Conservation (phyloP, 331 rosid species). For the Ulmus americana region DNA sequence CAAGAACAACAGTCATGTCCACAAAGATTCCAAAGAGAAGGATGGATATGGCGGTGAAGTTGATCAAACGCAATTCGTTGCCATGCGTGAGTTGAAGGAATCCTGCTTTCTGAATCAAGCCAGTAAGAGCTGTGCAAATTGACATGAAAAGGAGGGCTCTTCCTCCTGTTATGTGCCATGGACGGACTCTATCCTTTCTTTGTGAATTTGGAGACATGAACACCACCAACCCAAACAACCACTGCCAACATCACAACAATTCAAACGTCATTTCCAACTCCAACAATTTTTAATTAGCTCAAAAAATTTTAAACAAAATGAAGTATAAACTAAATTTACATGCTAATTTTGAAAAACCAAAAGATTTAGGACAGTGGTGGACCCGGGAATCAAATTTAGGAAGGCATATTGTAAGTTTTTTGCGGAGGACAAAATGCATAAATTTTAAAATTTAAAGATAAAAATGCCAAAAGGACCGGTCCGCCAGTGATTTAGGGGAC, state of each 20-base stretch:
- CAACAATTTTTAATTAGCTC: neutral
- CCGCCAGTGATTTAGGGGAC: no score
- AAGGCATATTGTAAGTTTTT: no score
- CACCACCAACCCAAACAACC: slow-evolving; percentile 51
- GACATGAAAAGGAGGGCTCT: slow-evolving; percentile 58
- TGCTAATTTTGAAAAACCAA: no score
- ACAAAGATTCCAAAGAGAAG: slow-evolving; percentile 72
- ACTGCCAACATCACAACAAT: slow-evolving; percentile 33
- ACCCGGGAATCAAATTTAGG: no score
- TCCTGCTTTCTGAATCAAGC: slow-evolving; percentile 52
- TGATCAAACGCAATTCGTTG: slow-evolving; percentile 38
- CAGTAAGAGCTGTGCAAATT: slow-evolving; percentile 66
- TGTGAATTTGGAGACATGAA: slow-evolving; percentile 36
- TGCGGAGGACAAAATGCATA: no score
- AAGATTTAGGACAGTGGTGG: no score
- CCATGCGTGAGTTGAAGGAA: slow-evolving; percentile 11
- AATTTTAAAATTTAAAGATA: no score
- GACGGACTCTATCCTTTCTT: slow-evolving; percentile 22
- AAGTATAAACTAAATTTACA: no score
- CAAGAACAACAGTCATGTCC: slow-evolving; percentile 36
- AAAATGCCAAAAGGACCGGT: no score
- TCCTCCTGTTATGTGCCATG: slow-evolving; percentile 62
- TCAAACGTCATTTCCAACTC: neutral
- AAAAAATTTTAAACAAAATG: neutral
- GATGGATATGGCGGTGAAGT: slow-evolving; percentile 53